Evolutionary conservation across 2,329 filamentous ascomycete genomes (phyloP).

Genomic region (Hortaea werneckii): DNA sequence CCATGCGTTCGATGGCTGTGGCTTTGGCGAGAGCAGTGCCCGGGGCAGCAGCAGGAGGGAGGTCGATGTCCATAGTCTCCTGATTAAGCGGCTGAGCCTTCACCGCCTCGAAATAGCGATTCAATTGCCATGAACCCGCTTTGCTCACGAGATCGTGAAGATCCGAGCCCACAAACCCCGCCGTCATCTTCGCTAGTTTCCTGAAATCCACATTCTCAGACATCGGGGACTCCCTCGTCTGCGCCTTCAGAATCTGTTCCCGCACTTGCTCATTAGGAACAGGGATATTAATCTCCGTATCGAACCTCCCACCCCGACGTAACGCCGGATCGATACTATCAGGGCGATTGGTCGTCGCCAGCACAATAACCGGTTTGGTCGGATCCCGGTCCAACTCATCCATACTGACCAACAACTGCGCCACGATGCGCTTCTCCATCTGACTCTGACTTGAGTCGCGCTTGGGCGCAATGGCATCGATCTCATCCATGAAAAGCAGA

Average conservation of each 20-base stretch:
- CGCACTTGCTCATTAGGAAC: slow-evolving; percentile 73
- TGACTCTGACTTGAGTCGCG: slow-evolving; percentile 73
- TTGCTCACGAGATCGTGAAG: slow-evolving; percentile 61
- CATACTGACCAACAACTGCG: slow-evolving; percentile 78
- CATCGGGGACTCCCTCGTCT: slow-evolving; percentile 57
- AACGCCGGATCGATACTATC: slow-evolving; percentile 76
- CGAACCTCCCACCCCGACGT: slow-evolving; percentile 64
- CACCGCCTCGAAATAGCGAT: slow-evolving; percentile 47
- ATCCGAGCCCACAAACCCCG: slow-evolving; percentile 89
- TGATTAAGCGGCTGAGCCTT: slow-evolving; percentile 23
- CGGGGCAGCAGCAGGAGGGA: neutral
- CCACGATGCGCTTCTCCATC: slow-evolving; percentile 80
- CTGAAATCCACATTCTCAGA: slow-evolving; percentile 62
- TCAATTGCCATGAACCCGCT: slow-evolving; percentile 54
- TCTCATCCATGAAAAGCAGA: slow-evolving; percentile 83
- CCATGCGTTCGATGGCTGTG: slow-evolving; percentile 31
- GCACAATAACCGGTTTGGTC: slow-evolving; percentile 67
- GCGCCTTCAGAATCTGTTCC: slow-evolving; percentile 64
- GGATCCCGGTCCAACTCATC: slow-evolving; percentile 60
- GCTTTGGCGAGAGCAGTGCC: neutral
- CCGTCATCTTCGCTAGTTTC: slow-evolving; percentile 69
- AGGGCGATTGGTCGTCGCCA: slow-evolving; percentile 82
- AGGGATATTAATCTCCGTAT: slow-evolving; percentile 74
- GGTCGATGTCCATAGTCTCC: slow-evolving; percentile 45
- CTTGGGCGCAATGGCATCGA: slow-evolving; percentile 84